Base-by-base conservation (phyloP, 1,139 yeast species). In the Candida dubliniensis region DNA sequence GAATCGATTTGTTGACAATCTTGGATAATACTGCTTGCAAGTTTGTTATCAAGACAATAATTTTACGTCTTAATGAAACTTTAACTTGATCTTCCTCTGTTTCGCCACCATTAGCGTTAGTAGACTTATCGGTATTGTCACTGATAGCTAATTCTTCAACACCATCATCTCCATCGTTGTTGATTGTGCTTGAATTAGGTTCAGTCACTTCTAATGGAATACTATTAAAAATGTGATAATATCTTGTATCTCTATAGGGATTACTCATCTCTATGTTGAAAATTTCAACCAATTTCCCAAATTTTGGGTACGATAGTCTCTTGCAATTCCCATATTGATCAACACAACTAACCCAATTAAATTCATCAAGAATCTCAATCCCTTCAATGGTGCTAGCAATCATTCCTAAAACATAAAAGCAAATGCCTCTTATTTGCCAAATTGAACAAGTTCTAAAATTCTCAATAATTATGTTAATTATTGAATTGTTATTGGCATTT, bases 311-410 rank as follows among this genome's bases (percentile, higher is more conserved):
- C n/a, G 82, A 71, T 35, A 83, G 63, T 8, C 87, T 82, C 23
- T 74, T 57, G 1, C 90, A 82, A 7, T 67, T 63, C 12, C 78
- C 75, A 54, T 75, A 74, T 3, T 72, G 67, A 47, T 82, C 79
- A 34, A 78, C 61, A 23, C 81, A 81, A 14, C 86, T 77, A 25
- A 70, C 69, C 97, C 97, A 91, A 1, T 82, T 82, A 43, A 76
- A 67, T 55, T 89, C 96, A 57, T 88, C 96, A 43, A 91, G 66
- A n/a, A 90, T 80, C 55, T 90, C 97, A 30, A 82, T 74, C 0
- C 98, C 98, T 55, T 88, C 91, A 31, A 70, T 70, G 0, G 96
- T 88, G 14, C 76, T 72, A 0, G 95, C 74, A 13, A 90, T 72
- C 55, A 88, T 73, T 0, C 97, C 96, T 35, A 91, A 67, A 1